phyloP scores from a whole-genome alignment of 2,329 filamentous ascomycete genomes.

The Harringtonia aguacate region DNA sequence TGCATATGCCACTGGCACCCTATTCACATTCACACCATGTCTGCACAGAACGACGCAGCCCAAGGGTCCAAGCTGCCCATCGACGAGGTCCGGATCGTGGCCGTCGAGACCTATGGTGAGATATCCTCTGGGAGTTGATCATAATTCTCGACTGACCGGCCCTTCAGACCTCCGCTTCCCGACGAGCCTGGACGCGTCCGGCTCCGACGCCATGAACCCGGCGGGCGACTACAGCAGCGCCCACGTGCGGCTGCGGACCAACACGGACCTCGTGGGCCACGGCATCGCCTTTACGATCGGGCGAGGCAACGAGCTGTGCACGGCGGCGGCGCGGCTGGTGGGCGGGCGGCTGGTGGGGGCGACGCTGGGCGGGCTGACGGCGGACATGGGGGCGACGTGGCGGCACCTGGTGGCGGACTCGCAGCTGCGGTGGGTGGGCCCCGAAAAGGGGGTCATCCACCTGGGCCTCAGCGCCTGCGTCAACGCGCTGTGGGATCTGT shows the following conservation, averaged over 20 bases:
- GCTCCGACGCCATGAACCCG: constrained; percentile 92
- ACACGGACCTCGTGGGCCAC: constrained; percentile 54
- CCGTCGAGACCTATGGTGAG: no score
- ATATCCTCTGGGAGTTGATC: no score
- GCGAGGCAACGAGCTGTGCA: constrained; percentile 85
- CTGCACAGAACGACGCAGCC: no score
- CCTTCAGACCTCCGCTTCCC: constrained; percentile 73
- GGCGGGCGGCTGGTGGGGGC: constrained; percentile 64
- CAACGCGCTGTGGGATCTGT: constrained; percentile 92
- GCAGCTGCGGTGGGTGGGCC: constrained; percentile 86
- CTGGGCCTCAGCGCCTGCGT: constrained; percentile 83
- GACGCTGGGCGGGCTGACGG: constrained; percentile 64
- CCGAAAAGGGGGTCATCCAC: constrained; percentile 89
- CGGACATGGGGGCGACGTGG: constrained; percentile 82
- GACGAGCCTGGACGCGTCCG: constrained; percentile 89
- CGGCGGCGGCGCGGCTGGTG: constrained; percentile 67
- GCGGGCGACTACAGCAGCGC: constrained; percentile 85
- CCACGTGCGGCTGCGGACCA: constrained; percentile 77
- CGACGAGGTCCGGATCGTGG: no score
- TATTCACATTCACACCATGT: no score
- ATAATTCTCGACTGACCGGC: no score
- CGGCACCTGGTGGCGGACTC: constrained; percentile 82
- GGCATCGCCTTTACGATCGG: constrained; percentile 83
- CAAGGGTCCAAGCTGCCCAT: no score
- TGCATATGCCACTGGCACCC: no score